These are phyloP conservation scores for Hygrophila difformis DNA, from an alignment of 257 asterid species.

Conservation along the genomic window DNA sequence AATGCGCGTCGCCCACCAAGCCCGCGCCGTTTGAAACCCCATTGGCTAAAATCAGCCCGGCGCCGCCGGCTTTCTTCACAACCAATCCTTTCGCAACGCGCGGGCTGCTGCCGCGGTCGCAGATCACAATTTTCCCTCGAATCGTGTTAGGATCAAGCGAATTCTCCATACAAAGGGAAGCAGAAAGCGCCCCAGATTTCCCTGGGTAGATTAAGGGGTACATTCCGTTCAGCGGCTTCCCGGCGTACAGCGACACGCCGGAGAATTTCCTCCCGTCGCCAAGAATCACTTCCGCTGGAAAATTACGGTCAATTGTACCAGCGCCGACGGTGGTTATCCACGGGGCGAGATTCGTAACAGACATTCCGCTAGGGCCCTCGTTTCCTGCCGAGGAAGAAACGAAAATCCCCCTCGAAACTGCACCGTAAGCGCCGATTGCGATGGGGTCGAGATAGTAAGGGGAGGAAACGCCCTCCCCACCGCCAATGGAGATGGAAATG, in stretches of 20 bases:
- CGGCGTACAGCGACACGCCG: slow-evolving; percentile 84
- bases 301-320: slow-evolving; percentile 81
- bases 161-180: slow-evolving; percentile 91
- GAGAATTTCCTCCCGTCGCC: slow-evolving; percentile 53
- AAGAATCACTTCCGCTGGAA: slow-evolving; percentile 74
- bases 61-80: slow-evolving; percentile 83
- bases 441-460: slow-evolving; percentile 96
- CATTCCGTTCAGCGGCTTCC: slow-evolving; percentile 64
- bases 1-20: slow-evolving; percentile 84
- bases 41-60: slow-evolving; percentile 89
- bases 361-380: slow-evolving; percentile 94
- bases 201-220: slow-evolving; percentile 75
- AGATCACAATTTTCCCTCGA: slow-evolving; percentile 72
- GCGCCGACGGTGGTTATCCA: slow-evolving; percentile 98
- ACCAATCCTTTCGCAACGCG: slow-evolving; percentile 89
- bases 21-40: slow-evolving; percentile 90
- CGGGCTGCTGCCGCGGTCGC: slow-evolving; percentile 94
- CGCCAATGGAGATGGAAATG: slow-evolving; percentile 87
- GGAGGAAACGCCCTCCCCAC: slow-evolving; percentile 90
- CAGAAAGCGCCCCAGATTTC: slow-evolving; percentile 68
- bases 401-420: slow-evolving; percentile 89
- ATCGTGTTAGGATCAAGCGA: slow-evolving; percentile 60
- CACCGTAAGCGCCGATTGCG: slow-evolving; percentile 92
- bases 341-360: slow-evolving; percentile 91
- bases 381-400: slow-evolving; percentile 95